Evolutionary conservation across 805 yeast genomes (phyloP), one percentile per base, ranked within the genome.

Genomic region (Wickerhamomyces xylosicus): DNA sequence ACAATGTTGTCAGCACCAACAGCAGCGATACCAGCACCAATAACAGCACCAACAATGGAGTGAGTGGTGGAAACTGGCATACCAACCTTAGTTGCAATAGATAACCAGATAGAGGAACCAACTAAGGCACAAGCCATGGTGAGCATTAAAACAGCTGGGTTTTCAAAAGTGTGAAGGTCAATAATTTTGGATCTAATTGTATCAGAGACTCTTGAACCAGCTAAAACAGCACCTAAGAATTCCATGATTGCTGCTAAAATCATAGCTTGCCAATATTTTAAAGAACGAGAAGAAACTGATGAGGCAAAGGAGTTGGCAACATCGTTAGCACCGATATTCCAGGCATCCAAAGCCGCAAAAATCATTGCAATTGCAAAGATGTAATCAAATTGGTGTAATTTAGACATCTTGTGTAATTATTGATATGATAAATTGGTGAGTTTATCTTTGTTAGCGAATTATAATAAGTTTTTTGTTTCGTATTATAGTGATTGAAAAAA

Each of bases 41-140:
- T 77, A 32, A 78, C 69, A 33, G 76, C 87, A 51, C 89, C 89
- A 37, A 81, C 80, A 46, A 82, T 79, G 9, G 86, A 77, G 53
- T 82, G 89, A 10, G 90, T 81, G 15, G 89, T 79, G 16, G 89
- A 81, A 33, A 80, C 87, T n/a, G 89, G 89, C 72, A 77, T 69
- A 45, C 85, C 84, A 25, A 79, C 59, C 3, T 56, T 44, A 14
- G 89, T 82, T 31, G 89, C 89, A 42, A 77, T 39, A 5, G 80
- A 62, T 39, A 81, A 66, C 89, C 89, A 81, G 21, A 66, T 34
- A 2, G 89, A 77, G 5, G 86, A 77, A 34, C 89, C 90, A 40
- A 79, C 73, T 39, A 79, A 61, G 22, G 90, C 89, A 63, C 82
- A 74, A 16, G 80, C 67, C 89, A 81, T 81, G 21, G 81, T 71